A percentile compares a stretch with the other conserved stretches of the same genome.
Conservation (phyloP, 1,284 basidiomycete species). For the Tilletia indica region DNA sequence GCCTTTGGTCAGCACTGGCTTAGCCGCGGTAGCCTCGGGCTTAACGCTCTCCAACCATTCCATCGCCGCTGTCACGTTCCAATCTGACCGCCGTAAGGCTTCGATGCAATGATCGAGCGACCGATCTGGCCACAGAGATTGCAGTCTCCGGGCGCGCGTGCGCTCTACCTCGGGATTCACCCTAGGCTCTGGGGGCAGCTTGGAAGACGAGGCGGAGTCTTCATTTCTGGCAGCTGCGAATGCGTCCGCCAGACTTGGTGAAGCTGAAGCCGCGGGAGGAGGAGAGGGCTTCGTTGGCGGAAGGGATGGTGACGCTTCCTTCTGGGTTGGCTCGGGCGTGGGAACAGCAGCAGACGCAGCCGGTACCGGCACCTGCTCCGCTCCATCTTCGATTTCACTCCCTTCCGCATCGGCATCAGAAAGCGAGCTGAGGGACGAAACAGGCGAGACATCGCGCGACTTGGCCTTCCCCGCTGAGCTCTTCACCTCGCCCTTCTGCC, state of each 20-base stretch:
- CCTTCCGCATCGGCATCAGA: slow-evolving; percentile 14
- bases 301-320: background rate
- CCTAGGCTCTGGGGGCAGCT: background rate
- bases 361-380: background rate
- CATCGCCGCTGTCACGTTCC: slow-evolving; percentile 10
- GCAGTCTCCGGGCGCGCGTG: background rate
- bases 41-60: slow-evolving; percentile 3
- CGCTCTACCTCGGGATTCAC: slow-evolving; percentile 1
- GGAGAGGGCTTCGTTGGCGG: background rate
- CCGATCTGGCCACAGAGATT: slow-evolving; percentile 6
- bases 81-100: background rate
- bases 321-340: background rate
- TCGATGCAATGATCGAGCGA: slow-evolving; percentile 8
- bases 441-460: background rate
- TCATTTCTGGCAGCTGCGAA: slow-evolving; percentile 10
- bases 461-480: background rate
- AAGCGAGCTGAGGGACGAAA: slow-evolving; percentile 4
- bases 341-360: background rate
- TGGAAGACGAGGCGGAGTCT: background rate
- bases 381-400: background rate
- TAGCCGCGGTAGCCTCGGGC: background rate
- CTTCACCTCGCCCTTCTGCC: background rate
- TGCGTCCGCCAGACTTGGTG: slow-evolving; percentile 6
- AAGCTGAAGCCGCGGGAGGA: background rate
- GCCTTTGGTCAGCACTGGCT: background rate